Base-by-base conservation (phyloP, 2,329 filamentous ascomycete genomes). In the Hysterium pulicare region DNA sequence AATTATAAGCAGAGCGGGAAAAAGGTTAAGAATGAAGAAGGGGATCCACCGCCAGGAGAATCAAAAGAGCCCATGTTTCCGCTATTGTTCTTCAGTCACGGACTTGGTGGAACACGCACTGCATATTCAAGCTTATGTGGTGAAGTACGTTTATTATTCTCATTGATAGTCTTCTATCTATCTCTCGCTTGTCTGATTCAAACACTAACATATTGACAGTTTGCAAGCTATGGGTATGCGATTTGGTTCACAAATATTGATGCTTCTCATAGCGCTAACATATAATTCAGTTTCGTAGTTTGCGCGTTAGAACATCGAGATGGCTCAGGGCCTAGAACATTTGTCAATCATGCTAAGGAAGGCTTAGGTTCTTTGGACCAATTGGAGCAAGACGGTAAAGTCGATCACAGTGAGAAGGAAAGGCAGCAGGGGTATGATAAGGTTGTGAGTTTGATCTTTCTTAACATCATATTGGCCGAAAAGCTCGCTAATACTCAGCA, bases 21-120 rank as follows among this genome's bases (percentile, higher is more conserved):
- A 28, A 62, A 67, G 30, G 67, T 68, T 6, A 73, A 73, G 48
- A 68, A 69, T 20, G 53, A 66, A 28, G 56, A 58, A 15, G 73
- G 73, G 1, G 45, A 53, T 4, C 69, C 68, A 20, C 70, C 67
- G 1, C 47, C 56, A 33, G 64, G 58, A 5, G 49, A 53, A 22
- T 38, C 49, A 11, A 41, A 54, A 2, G 56, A 63, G 45, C 77
- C 79, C 0, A 69, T 48, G 3, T 85, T 84, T 45, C 81, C 82
- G 1, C 66, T 84, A 17, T 69, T 86, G 24, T 70, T 86, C 17
- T 86, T 86, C 60, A 83, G 78, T 52, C 82, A 86, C 59, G 82
- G 82, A 0, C 63, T 86, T 5, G 81, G 82, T 4, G 82, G 81
- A 0, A 83, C 78, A 2, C 67, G 81, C 35, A 83, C 81, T 2